Base-by-base conservation (phyloP, 2,329 filamentous ascomycete genomes). In the Magnaporthiopsis poae region DNA sequence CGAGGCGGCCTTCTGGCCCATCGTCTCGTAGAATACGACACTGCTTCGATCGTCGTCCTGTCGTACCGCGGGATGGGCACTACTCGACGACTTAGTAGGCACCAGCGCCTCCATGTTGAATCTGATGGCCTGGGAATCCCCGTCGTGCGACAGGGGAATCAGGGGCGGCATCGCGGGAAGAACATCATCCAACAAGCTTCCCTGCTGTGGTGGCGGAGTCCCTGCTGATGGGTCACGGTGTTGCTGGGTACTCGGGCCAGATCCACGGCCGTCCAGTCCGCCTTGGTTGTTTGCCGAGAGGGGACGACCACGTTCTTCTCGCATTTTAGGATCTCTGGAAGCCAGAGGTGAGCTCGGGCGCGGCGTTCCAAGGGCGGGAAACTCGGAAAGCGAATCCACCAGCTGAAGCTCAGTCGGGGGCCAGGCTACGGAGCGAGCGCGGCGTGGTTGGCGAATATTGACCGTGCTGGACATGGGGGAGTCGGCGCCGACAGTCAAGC, bases 31-130 rank as follows among this genome's bases (percentile, higher is more conserved):
- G 56, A 56, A 64, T 7, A 29, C 21, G 15, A 62, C 56, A 5
- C 61, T 46, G 18, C 61, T 56, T 39, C 12, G 12, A 35, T 66
- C 65, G 21, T 66, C 61, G 18, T 66, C 27, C 5, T 29, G 7
- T 3, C 18, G 13, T 27, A 61, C 25, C 11, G 25, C 7, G 21
- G 60, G 56, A 29, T 18, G 12, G 5, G 39, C 36, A 31, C 3
- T 59, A 31, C 8, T 25, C 12, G n/a, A 29, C 29, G 27, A n/a
- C 39, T 33, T 46, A 1, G 29, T n/a, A 5, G 63, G 63, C 13
- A 39, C 39, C 29, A 65, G 25, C 13, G 66, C 60, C 21, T 61
- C 31, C 66, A 65, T 65, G n/a, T 60, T 46, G 46, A 67, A 67
- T 4, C 27, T 25, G 36, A 66, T 60, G 3, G 61, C 21, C 18